Base-by-base conservation (phyloP, 2,329 filamentous ascomycete species). In the Cladosporium phlei region DNA sequence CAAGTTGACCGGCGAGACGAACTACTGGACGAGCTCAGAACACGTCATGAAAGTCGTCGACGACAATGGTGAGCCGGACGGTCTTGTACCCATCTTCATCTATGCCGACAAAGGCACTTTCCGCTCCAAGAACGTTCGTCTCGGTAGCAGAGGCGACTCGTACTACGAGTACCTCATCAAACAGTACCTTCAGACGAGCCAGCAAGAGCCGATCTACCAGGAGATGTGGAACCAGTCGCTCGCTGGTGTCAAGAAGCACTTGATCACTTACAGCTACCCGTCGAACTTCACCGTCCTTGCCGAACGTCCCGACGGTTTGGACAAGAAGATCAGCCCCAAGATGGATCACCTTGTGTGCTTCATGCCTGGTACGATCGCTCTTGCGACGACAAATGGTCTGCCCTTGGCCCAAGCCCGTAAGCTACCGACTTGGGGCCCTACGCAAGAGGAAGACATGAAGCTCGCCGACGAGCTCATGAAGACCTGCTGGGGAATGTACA, bases 161-260 rank as follows among this genome's bases (percentile, higher is more conserved):
- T 98, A 97, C 70, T 98, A 98, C 69, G 88, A 98, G 69, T 98
- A 98, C 66, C 80, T 98, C 40, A 94, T 97, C 73, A 98, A 98
- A 71, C 93, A 98, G 66, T 97, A 95, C 64, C 76, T 96, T 16
- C 93, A 98, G 67, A 98, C 93, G 10, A 87, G 86, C 47, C 82
- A 86, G 63, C 76, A 90, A 60, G 91, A 98, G 65, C 75, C 82
- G 0, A 70, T 97, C 12, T 98, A 98, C 67, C 75, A 83, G 54
- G 86, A 93, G 11, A 87, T 98, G 82, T 98, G 94, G 90, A 77
- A 91, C 29, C 86, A 98, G 63, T 77, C 88, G 11, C 73, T 98
- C 35, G 74, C 73, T 12, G 93, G 91, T 39, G 83, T 97, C 47
- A 88, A 91, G 59, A 95, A 95, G 68, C 84, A 98, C 63, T 78